phyloP scores from a whole-genome alignment of 192 early-diverging fungal genomes.

The Ambispora gerdemannii region DNA sequence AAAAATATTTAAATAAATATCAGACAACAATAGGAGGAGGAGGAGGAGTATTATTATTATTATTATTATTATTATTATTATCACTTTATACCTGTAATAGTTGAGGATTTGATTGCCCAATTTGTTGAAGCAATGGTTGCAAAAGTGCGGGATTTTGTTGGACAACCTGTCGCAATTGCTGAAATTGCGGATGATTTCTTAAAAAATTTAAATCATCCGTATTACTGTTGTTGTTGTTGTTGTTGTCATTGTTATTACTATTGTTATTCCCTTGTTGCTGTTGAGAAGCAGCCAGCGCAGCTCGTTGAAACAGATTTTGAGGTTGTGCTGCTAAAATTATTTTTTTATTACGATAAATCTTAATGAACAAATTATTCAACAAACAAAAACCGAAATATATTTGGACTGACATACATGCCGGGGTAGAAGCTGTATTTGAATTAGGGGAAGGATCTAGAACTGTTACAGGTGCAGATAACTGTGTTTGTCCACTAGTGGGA shows the following conservation, averaged over 20 bases:
- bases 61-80: neutral
- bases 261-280: slow-evolving; percentile 36
- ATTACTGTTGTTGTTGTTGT: slow-evolving; percentile 32
- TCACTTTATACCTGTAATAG: slow-evolving; percentile 56
- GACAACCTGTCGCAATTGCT: slow-evolving; percentile 84
- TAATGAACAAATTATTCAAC: too few relatives aligned
- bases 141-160: slow-evolving; percentile 83
- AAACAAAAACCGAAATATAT: too few relatives aligned
- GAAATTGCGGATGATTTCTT: slow-evolving; percentile 82
- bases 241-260: slow-evolving; percentile 33
- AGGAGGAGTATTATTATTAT: too few relatives aligned
- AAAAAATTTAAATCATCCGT: slow-evolving; percentile 50
- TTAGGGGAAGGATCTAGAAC: too few relatives aligned
- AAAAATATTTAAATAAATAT: neutral
- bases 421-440: too few relatives aligned
- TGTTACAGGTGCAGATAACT: too few relatives aligned
- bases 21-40: too few relatives aligned
- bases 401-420: too few relatives aligned
- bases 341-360: too few relatives aligned
- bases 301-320: slow-evolving; percentile 62
- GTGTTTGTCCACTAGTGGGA: too few relatives aligned
- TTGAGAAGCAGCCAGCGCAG: slow-evolving; percentile 47
- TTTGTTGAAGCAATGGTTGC: slow-evolving; percentile 78
- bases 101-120: slow-evolving; percentile 81
- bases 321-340: slow-evolving; percentile 45